Conservation (phyloP, 1,284 basidiomycete species). For the Tausonia pullulans region DNA sequence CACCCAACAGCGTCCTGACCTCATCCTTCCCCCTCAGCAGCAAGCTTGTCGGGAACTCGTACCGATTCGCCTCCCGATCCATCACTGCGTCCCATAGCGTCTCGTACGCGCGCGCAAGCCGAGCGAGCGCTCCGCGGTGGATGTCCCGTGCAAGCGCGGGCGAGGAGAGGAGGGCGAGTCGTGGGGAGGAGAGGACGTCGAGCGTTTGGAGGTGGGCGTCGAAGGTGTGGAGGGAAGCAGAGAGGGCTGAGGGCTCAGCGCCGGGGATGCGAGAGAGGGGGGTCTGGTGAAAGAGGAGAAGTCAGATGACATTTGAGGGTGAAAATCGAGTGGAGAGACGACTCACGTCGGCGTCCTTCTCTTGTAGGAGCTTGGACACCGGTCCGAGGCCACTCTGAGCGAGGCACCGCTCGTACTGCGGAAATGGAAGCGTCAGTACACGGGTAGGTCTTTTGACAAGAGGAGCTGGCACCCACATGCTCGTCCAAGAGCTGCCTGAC, state of each 20-base stretch:
- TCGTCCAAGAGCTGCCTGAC: slow-evolving; percentile 60
- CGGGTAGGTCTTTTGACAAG: neutral
- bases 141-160: slow-evolving; percentile 55
- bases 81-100: slow-evolving; percentile 60
- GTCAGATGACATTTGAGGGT: neutral
- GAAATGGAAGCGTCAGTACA: neutral
- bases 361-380: slow-evolving; percentile 48
- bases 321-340: neutral
- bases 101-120: slow-evolving; percentile 57
- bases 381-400: slow-evolving; percentile 61
- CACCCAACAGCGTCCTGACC: slow-evolving; percentile 37
- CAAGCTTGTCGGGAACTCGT: slow-evolving; percentile 78
- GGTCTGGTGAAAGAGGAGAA: slow-evolving; percentile 41
- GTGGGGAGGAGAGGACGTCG: slow-evolving; percentile 42
- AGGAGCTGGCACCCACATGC: slow-evolving; percentile 49
- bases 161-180: slow-evolving; percentile 59
- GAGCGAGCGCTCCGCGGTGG: slow-evolving; percentile 58
- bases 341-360: slow-evolving; percentile 47
- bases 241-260: slow-evolving; percentile 32
- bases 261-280: slow-evolving; percentile 34
- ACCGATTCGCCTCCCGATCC: slow-evolving; percentile 55
- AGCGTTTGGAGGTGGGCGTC: slow-evolving; percentile 36
- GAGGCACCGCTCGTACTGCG: slow-evolving; percentile 59
- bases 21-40: slow-evolving; percentile 51
- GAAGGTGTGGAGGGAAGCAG: slow-evolving; percentile 31